Evolutionary conservation across 2,329 filamentous ascomycete genomes (phyloP).

Genomic region (Talaromyces amestolkiae): DNA sequence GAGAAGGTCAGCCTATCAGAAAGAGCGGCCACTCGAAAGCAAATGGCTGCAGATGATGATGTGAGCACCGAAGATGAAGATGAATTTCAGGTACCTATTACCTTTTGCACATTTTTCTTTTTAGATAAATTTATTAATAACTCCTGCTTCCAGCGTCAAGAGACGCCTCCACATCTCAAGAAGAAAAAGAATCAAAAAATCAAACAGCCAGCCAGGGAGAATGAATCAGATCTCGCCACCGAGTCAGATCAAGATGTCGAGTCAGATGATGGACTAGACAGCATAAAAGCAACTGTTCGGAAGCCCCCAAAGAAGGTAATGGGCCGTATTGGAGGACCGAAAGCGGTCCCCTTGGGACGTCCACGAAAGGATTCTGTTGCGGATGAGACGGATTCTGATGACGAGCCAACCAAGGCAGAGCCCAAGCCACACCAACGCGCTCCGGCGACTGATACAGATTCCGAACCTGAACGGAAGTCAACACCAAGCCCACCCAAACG

Average conservation of each 20-base stretch:
- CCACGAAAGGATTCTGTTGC: conserved; percentile 11
- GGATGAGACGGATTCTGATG: conserved; percentile 19
- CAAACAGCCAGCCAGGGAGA: background rate
- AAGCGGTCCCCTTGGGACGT: conserved; percentile 2
- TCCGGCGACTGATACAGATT: background rate
- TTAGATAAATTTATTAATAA: conserved; percentile 3
- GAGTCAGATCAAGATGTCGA: conserved; percentile 10
- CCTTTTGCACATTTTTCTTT: background rate
- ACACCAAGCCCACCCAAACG: background rate
- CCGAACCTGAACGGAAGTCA: background rate
- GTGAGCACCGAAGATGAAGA: conserved; percentile 31
- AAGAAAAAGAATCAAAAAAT: conserved; percentile 10
- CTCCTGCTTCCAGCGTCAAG: conserved; percentile 32
- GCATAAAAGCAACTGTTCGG: background rate
- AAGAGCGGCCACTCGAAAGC: background rate
- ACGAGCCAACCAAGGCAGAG: background rate
- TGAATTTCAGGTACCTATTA: conserved; percentile 38
- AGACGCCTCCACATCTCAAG: conserved; percentile 34
- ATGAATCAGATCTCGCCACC: conserved; percentile 2
- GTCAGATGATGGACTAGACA: conserved; percentile 2
- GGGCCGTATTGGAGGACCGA: conserved; percentile 21
- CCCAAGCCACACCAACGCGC: background rate
- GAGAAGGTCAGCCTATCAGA: background rate
- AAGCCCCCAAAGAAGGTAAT: conserved; percentile 20
- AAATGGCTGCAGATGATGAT: conserved; percentile 6